These are phyloP conservation scores for Nannochloropsis gaditana DNA, from an alignment of 108 stramenopile species.

Conservation along the genomic window DNA sequence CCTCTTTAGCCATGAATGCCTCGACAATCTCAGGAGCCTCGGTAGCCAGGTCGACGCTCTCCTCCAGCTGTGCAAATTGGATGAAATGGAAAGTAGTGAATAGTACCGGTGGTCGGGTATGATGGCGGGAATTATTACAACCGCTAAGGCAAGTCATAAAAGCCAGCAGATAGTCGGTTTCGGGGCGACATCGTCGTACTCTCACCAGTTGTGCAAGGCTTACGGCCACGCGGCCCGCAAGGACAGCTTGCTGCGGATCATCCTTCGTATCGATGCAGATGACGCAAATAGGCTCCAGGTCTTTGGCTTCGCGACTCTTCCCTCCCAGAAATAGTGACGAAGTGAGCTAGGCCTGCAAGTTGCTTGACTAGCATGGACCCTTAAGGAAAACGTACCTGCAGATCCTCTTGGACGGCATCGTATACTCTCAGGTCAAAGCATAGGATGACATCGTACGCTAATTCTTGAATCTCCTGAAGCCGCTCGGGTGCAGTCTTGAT, in stretches of 20 bases:
- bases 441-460: background rate
- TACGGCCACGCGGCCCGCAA: slow-evolving; percentile 12
- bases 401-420: background rate
- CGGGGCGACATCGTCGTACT: too few relatives aligned
- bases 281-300: slow-evolving; percentile 16
- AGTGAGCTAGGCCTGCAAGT: too few relatives aligned
- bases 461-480: background rate
- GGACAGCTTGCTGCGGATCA: slow-evolving; percentile 2
- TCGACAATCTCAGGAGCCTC: slow-evolving; percentile 11
- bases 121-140: too few relatives aligned
- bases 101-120: too few relatives aligned
- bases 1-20: background rate
- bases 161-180: too few relatives aligned
- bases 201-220: background rate
- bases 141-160: too few relatives aligned
- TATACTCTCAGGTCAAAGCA: background rate
- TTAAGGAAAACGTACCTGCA: background rate
- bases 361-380: too few relatives aligned
- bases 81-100: background rate
- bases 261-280: background rate
- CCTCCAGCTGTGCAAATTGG: background rate
- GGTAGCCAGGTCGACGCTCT: slow-evolving; percentile 11
- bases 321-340: too few relatives aligned
- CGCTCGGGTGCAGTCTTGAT: background rate
- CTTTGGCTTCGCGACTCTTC: background rate